Evolutionary conservation across 305 asterid species (phyloP), one percentile per base, ranked within the genome.

Genomic region (Plantago coronopus): DNA sequence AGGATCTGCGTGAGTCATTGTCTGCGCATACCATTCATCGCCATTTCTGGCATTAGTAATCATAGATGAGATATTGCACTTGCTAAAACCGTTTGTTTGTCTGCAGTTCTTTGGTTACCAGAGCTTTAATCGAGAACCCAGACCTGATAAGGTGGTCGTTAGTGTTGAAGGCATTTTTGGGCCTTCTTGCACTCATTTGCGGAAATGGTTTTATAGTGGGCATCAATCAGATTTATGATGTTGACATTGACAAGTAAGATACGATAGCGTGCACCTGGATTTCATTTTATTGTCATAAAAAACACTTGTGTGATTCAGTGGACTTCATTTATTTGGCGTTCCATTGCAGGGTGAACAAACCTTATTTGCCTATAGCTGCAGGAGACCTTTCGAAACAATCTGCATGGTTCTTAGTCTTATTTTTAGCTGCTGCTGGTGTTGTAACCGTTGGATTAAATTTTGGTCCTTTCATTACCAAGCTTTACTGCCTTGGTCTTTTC

Each of bases 121-220:
- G 94, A 76, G 99, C 99, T 61, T 73, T 93, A 63, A 66, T 86
- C 23, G 97, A 93, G 85, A 93, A 93, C 73, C 99, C 99, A 7
- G 70, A 87, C 76, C 78, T 89, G 76, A 87, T 93, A 74, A 76
- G 79, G 71, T 93, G 99, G 99, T 79, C 99, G 16, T 72, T 93
- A 59, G 46, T 85, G 76, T 69, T 85, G 61, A 89, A 93, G 81
- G 99, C 99, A 5, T 55, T 83, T 57, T 81, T 81, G 49, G 97
- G 99, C 31, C 95, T 93, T 68, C 62, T 83, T 58, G 99, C 97
- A 17, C 87, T 93, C 71, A 77, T 93, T 47, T 93, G 99, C 17
- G 96, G 99, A 66, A 93, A 93, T 76, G 99, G 97, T 72, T 93
- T 76, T 63, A 93, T 93, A 48, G 99, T 89, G 51, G 99, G 99